A percentile compares a stretch with the other conserved stretches of the same genome.
phyloP scores from a whole-genome alignment of 1,139 yeast genomes.

The Pichia sp. region DNA sequence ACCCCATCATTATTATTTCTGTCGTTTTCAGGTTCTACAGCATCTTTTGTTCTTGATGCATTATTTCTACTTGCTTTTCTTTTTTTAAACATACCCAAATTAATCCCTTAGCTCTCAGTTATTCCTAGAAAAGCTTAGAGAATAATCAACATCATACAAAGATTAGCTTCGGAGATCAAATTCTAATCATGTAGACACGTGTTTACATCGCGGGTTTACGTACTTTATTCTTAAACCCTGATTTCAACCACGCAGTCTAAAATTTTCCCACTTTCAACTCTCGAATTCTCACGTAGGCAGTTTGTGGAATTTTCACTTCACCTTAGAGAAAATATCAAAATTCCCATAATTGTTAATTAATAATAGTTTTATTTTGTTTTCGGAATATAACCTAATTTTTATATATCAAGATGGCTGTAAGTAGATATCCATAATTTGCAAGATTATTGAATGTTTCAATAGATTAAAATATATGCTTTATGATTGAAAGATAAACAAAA shows the following conservation, averaged over 20 bases:
- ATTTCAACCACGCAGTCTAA: neutral
- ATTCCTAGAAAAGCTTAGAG: no score
- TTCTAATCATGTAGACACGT: neutral
- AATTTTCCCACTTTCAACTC: neutral
- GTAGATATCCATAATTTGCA: slow-evolving; percentile 8
- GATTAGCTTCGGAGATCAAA: neutral
- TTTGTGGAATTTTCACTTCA: neutral
- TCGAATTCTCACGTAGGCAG: neutral
- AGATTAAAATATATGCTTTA: neutral
- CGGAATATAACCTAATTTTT: slow-evolving; percentile 10
- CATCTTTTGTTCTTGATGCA: neutral
- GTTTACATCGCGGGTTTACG: neutral
- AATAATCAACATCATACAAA: no score
- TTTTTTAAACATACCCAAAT: slow-evolving; percentile 7
- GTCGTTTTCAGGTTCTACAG: neutral
- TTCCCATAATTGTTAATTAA: neutral
- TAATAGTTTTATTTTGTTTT: neutral
- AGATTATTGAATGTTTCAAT: neutral
- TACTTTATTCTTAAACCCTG: neutral
- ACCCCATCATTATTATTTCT: neutral
- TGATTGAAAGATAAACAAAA: neutral
- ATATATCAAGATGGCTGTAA: slow-evolving; percentile 27
- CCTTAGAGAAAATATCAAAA: neutral
- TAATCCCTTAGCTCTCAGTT: no score
- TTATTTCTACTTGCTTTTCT: slow-evolving; percentile 1